Evolutionary conservation across 148 eudicot species (phyloP), one percentile per base, ranked within the genome.

Genomic region (Cornus suecica): DNA sequence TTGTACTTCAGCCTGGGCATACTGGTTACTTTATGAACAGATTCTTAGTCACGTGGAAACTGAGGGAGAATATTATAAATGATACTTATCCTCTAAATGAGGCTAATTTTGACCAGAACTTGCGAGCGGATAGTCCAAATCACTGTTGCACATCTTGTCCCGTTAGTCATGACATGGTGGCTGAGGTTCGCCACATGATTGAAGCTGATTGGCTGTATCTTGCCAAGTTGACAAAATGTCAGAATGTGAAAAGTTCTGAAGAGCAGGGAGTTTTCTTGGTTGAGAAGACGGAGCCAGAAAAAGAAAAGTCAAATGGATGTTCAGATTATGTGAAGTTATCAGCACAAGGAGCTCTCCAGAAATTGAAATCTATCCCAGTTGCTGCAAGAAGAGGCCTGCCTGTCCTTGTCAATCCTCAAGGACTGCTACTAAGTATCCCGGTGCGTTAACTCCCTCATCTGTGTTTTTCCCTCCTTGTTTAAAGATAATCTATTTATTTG

Each of bases 131-230:
- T 73, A 77, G 37, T 23, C 69, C 48, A 61, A 63, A 76, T 78
- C 64, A 58, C 25, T 30, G 54, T 65, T 88, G 91, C 79, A 68
- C 79, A 73, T 80, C 80, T 52, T 89, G 91, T 81, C 52, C 67
- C 52, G 69, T 42, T 69, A 80, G 77, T 62, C 80, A 74, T 37
- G 76, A 79, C 62, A 71, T 71, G 66, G 87, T 41, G 77, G 90
- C 81, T 31, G 84, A 85, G 51, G 75, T 95, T 65, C 92, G 99
- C 75, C 86, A 66, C 75, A 92, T 95, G 97, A 69, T 91, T 37
- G 93, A 92, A 80, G 86, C 91, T 68, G 97, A 95, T 82, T 95
- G 99, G 99, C 74, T 95, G 61, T 86, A 86, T 83, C 97, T 95
- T 80, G 84, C 92, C 74, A 76, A 87, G 48, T 70, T 95, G 78